Evolutionary conservation across 495 filamentous ascomycete species (phyloP), one percentile per base, ranked within the genome.

Genomic region (Penicillium goetzii): DNA sequence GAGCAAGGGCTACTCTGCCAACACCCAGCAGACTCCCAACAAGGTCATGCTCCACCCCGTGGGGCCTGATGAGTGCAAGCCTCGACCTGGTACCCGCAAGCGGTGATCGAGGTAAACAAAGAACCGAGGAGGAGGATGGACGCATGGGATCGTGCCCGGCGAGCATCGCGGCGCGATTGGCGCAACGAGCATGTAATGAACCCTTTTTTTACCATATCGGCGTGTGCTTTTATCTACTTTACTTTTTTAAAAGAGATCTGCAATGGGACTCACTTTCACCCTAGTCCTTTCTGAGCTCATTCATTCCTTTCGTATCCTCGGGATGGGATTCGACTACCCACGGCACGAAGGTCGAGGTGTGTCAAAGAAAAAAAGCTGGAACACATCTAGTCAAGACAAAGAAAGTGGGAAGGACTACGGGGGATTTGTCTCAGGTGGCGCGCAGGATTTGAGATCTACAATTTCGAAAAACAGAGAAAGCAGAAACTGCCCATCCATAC

Each of bases 21-120:
- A 95, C 73, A 92, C 74, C 32, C 86, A 84, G 23, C 81, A 87
- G 64, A 83, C 85, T 41, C 83, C 88, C 7, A 93, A 88, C 74
- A 96, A 95, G 76, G 86, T 97, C 58, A 93, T 96, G 87, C 79
- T 97, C 65, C 92, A 95, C 77, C 86, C 87, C 0, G 85, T 97
- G 14, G 78, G 78, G 47, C 83, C 81, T 25, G 91, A 95, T 62
- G 92, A 95, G 74, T 90, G 90, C 66, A 95, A 94, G 76, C 92
- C 91, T 9, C 77, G 90, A 67, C 88, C 88, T 19, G 85, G 81
- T 62, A 82, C 83, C 17, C 86, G 88, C 79, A 92, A 91, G 84
- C 83, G 88, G 71, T 92, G 84, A 79, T 70, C 52, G 58, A 38
- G 54, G 25, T 51, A 25, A 60, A 17, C 47, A 60, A 47, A 43